These are phyloP conservation scores for Phytophthora pistaciae DNA, from an alignment of 352 stramenopile species.

Conservation along the genomic window DNA sequence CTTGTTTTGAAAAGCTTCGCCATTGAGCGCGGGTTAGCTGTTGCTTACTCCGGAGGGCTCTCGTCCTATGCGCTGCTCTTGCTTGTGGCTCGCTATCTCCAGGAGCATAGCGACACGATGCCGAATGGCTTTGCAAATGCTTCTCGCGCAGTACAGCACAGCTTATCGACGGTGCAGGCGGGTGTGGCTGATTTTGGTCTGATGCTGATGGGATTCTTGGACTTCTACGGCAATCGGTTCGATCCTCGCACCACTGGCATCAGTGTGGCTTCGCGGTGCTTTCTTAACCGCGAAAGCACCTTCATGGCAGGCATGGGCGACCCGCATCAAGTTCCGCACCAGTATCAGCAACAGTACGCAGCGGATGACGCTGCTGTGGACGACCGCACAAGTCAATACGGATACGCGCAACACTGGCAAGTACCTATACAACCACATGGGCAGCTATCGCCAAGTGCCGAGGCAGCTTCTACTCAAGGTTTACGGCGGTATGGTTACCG, in stretches of 20 bases:
- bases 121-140: slow-evolving; percentile 72
- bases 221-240: slow-evolving; percentile 98
- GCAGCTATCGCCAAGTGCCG: slow-evolving; percentile 58
- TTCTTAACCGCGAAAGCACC: slow-evolving; percentile 81
- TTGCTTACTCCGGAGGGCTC: slow-evolving; percentile 96
- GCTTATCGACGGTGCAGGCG: slow-evolving; percentile 66
- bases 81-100: slow-evolving; percentile 95
- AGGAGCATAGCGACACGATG: slow-evolving; percentile 83
- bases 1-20: slow-evolving; percentile 97
- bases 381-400: slow-evolving; percentile 57
- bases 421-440: slow-evolving; percentile 48
- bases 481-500: slow-evolving; percentile 76
- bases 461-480: slow-evolving; percentile 66
- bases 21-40: slow-evolving; percentile 94
- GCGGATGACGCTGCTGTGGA: slow-evolving; percentile 60
- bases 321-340: slow-evolving; percentile 51
- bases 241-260: slow-evolving; percentile 92
- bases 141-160: slow-evolving; percentile 65
- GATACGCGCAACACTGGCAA: slow-evolving; percentile 70
- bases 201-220: slow-evolving; percentile 96
- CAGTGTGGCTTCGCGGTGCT: slow-evolving; percentile 84
- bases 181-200: slow-evolving; percentile 92
- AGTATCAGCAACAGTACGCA: slow-evolving; percentile 57
- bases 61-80: slow-evolving; percentile 97
- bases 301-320: slow-evolving; percentile 43